Evolutionary conservation across 139 green algal genomes (phyloP), one percentile per base, ranked within the genome.

Genomic region (Coelastrella sp.): DNA sequence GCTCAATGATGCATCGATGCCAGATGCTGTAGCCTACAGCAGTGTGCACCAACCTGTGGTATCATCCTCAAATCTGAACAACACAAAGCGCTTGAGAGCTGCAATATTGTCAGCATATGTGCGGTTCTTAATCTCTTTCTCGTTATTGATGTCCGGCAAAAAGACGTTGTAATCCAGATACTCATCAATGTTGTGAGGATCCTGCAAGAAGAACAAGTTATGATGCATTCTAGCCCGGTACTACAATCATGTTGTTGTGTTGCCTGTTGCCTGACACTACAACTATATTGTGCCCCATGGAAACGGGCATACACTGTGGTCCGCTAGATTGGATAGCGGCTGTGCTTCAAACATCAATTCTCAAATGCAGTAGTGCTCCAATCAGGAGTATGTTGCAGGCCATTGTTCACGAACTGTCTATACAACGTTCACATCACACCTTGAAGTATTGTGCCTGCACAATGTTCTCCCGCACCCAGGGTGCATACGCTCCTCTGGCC

Each of bases 81-180:
- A 91, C 75, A 98, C 95, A 22, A 99, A 89, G 11, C 92, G 91
- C 17, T 96, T 86, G 89, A 99, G 92, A 8, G 89, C 90, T 3
- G 91, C 90, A 63, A 99, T 90, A 90, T 98, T 98, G 17, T 92
- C 87, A 7, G 86, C 91, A 88, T 99, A 98, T 35, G 91, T 80
- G 25, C 58, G 7, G 70, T 95, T 94, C 90, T 96, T 96, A 9
- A 78, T 58, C 5, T 89, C 68, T 22, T 20, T 78, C 88, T 99
- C 97, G 85, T 98, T 98, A 93, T 99, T 99, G 92, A 98, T 95
- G 93, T 98, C 96, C 3, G 96, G 92, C 65, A 99, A 90, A 89
- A 99, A 99, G 65, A 86, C 73, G 90, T 95, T 97, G 87, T 89
- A 35, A 1, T 66, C 8, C 70, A 96, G 74, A 92, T 99, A 99